These are phyloP conservation scores for Durotheca rogersii DNA, from an alignment of 495 filamentous ascomycete genomes.

Conservation along the genomic window DNA sequence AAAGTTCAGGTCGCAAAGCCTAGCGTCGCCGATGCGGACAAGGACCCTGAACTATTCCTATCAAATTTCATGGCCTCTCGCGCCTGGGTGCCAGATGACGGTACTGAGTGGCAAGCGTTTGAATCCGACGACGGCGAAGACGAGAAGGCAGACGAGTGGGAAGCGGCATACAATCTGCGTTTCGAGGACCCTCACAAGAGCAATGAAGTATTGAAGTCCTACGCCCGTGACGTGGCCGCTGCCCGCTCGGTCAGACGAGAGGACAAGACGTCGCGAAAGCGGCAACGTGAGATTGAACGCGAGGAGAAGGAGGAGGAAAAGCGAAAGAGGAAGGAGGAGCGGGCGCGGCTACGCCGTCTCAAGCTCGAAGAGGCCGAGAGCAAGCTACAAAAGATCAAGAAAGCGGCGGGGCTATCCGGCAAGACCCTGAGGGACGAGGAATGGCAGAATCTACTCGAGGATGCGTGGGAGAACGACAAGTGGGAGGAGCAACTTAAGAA, in stretches of 20 bases:
- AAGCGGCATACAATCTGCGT: constrained; percentile 93
- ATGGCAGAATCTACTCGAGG: constrained; percentile 79
- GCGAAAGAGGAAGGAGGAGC: constrained; percentile 72
- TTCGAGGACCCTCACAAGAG: constrained; percentile 87
- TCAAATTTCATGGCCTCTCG: constrained; percentile 86
- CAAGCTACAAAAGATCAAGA: constrained; percentile 78
- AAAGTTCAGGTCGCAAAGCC: constrained; percentile 54
- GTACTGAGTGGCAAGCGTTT: constrained; percentile 66
- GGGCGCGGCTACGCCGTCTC: constrained; percentile 76
- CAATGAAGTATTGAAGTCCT: constrained; percentile 81
- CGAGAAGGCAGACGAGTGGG: constrained; percentile 77
- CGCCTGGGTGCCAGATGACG: constrained; percentile 74
- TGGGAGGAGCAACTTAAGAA: constrained; percentile 90
- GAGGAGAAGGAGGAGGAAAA: constrained; percentile 77
- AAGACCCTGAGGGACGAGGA: constrained; percentile 70
- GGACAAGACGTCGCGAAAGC: constrained; percentile 72
- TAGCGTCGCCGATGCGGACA: constrained; percentile 77
- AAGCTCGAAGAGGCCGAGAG: constrained; percentile 86
- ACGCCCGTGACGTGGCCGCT: constrained; percentile 79
- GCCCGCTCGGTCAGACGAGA: constrained; percentile 81
- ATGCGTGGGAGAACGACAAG: constrained; percentile 76
- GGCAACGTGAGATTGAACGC: constrained; percentile 71
- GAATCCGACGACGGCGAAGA: constrained; percentile 92
- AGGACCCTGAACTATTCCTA: constrained; percentile 85
- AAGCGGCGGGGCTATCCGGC: constrained; percentile 76